Evolutionary conservation across 2,329 filamentous ascomycete genomes (phyloP).

Genomic region (Exophiala sp.): DNA sequence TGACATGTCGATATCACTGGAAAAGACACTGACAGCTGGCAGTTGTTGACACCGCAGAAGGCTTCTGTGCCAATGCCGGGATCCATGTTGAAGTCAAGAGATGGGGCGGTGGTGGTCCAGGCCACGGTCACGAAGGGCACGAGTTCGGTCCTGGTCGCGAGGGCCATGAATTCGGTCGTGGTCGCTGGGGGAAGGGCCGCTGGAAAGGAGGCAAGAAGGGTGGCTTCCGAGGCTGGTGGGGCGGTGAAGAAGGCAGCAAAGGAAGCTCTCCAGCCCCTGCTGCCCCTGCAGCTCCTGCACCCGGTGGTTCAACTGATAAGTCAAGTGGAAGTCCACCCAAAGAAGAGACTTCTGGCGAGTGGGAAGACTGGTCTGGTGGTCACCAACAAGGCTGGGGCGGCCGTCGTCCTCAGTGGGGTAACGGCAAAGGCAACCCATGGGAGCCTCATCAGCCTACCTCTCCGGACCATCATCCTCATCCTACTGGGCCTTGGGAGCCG

Average conservation of each 20-base stretch:
- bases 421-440: not conserved
- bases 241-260: not conserved
- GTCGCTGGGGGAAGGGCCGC: not conserved
- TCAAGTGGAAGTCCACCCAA: not conserved
- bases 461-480: not conserved
- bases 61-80: conserved; percentile 1
- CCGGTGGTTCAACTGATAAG: not conserved
- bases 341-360: not conserved
- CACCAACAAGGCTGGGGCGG: no score
- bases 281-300: not conserved
- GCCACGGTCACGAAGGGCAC: not conserved
- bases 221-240: not conserved
- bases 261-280: no score
- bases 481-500: conserved; percentile 1
- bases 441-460: not conserved
- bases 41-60: conserved; percentile 2
- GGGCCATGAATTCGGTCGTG: not conserved
- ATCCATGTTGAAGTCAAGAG: conserved; percentile 2
- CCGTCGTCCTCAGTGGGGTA: not conserved
- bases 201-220: not conserved
- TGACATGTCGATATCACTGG: not conserved
- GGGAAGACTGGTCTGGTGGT: not conserved
- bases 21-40: not conserved
- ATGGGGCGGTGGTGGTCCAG: conserved; percentile 1
- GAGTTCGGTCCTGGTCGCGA: not conserved